Evolutionary conservation across 306 rosid species (phyloP).

Genomic region (Cicer bijugum): DNA sequence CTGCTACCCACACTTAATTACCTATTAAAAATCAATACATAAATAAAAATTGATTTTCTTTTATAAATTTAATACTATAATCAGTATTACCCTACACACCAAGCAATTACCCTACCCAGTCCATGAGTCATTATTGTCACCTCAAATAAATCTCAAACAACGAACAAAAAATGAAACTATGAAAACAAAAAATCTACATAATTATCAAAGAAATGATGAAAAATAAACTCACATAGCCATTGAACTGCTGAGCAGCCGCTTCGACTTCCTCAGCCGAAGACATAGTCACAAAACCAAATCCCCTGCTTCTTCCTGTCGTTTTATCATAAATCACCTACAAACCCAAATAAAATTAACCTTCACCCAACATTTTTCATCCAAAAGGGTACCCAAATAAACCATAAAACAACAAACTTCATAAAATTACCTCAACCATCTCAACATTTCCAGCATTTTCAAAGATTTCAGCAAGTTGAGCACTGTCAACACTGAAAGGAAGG

Average conservation of each 20-base stretch:
- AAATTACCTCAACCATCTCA: conserved; percentile 83
- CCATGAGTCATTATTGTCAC: no score
- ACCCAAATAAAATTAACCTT: neutral
- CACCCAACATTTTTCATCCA: neutral
- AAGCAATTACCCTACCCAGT: neutral
- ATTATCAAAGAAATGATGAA: neutral
- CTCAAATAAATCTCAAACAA: conserved; percentile 1
- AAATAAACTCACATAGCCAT: conserved; percentile 80
- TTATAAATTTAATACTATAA: no score
- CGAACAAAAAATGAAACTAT: neutral
- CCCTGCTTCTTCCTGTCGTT: conserved; percentile 89
- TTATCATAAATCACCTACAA: conserved; percentile 84
- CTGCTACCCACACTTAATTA: conserved; percentile 5
- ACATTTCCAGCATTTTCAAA: conserved; percentile 80
- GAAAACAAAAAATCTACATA: neutral
- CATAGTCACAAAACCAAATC: conserved; percentile 97
- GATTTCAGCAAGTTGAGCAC: conserved; percentile 83
- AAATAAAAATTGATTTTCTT: neutral
- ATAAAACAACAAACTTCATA: conserved; percentile 1
- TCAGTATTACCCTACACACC: neutral
- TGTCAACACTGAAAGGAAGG: conserved; percentile 80
- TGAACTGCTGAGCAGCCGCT: conserved; percentile 78
- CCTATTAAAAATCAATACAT: neutral
- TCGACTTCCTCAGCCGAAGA: conserved; percentile 68
- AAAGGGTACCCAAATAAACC: neutral